phyloP scores from a whole-genome alignment of 768 basidiomycete species.

The Pulveroboletus sp. region DNA sequence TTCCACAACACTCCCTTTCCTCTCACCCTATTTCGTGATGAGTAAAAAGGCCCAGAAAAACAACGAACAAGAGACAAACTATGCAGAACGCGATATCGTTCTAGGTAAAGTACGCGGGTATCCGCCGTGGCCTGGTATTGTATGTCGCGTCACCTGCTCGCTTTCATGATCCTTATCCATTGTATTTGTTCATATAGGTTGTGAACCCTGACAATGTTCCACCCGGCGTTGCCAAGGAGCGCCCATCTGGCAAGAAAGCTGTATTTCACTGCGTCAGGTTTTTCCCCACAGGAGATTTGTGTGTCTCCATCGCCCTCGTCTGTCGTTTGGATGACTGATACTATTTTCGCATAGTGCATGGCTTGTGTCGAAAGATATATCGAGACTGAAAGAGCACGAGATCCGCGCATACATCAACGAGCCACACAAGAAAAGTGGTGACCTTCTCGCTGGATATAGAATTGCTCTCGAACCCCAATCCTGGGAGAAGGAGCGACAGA shows the following conservation, averaged over 20 bases:
- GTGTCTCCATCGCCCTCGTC: conserved; percentile 36
- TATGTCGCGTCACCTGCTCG: conserved; percentile 44
- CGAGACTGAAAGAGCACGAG: conserved; percentile 70
- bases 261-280: conserved; percentile 75
- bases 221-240: conserved; percentile 58
- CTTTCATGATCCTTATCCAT: conserved; percentile 10
- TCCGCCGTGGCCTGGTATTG: conserved; percentile 94
- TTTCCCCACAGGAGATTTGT: conserved; percentile 96
- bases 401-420: conserved; percentile 82
- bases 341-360: conserved; percentile 60
- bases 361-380: conserved; percentile 81
- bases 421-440: conserved; percentile 71
- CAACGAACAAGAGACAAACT: conserved; percentile 44
- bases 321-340: conserved; percentile 10
- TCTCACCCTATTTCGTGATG: conserved; percentile 29
- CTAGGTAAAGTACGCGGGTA: conserved; percentile 92
- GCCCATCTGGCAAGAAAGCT: conserved; percentile 70
- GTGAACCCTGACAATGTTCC: conserved; percentile 73
- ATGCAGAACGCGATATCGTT: conserved; percentile 78
- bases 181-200: conserved; percentile 48
- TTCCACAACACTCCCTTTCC: conserved; percentile 16
- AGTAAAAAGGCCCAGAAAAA: conserved; percentile 53
- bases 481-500: conserved; percentile 53
- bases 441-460: conserved; percentile 74
- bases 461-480: conserved; percentile 71